Conservation (phyloP, 140 eudicot genomes). For the Anethum foeniculum region DNA sequence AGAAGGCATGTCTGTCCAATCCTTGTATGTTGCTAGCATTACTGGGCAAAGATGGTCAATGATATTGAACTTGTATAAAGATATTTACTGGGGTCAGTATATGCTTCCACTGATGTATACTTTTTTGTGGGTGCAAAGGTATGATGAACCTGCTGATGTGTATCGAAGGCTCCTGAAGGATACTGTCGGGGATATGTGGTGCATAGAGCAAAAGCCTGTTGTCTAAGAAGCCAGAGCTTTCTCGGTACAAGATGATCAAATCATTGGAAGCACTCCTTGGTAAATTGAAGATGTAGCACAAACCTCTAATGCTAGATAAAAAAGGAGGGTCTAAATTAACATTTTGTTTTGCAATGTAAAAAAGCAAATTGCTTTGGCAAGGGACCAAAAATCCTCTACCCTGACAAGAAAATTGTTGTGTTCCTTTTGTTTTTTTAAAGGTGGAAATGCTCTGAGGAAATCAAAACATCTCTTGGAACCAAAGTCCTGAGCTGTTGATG, state of each 20-base stretch:
- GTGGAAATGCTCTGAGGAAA: neutral
- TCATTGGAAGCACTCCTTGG: slow-evolving; percentile 10
- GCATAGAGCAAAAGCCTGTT: neutral
- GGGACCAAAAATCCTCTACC: neutral
- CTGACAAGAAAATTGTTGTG: neutral
- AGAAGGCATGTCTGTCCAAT: slow-evolving; percentile 2
- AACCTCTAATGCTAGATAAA: neutral
- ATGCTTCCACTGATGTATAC: neutral
- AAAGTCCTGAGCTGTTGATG: neutral
- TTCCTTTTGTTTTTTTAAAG: neutral
- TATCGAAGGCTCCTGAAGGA: neutral
- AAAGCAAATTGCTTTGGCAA: slow-evolving; percentile 11
- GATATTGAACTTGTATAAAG: neutral
- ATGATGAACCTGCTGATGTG: slow-evolving; percentile 9
- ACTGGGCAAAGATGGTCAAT: neutral
- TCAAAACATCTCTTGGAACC: neutral
- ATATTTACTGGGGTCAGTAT: neutral
- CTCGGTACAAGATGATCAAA: neutral
- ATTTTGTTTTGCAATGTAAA: neutral
- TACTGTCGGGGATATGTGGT: slow-evolving; percentile 1
- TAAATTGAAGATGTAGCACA: neutral
- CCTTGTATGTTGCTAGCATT: neutral
- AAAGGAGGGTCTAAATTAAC: neutral
- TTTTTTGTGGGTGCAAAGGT: slow-evolving; percentile 13
- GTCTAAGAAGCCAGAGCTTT: neutral